phyloP scores from a whole-genome alignment of 2,329 filamentous ascomycete species.

The Talaromyces piceae region DNA sequence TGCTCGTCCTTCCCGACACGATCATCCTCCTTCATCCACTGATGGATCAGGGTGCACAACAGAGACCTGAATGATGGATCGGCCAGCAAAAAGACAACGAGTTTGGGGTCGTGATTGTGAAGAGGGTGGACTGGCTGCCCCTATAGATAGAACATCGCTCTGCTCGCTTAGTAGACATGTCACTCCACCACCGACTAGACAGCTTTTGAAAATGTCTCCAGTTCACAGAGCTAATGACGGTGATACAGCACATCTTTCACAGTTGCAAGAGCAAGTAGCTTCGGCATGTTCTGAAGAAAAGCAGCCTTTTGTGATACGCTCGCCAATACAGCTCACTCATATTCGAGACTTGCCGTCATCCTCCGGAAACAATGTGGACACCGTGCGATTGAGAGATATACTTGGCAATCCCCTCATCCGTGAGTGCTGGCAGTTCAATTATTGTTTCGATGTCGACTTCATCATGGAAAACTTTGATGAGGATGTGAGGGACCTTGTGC shows the following conservation, averaged over 20 bases:
- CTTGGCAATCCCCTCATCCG: conserved; percentile 67
- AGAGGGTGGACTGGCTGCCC: background rate
- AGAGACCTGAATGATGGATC: too few species aligned
- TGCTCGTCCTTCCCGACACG: too few species aligned
- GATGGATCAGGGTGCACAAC: too few species aligned
- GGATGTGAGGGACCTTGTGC: conserved; percentile 46
- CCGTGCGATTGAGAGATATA: conserved; percentile 59
- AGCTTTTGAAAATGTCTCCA: background rate
- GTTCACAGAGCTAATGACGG: background rate
- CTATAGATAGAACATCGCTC: conserved; percentile 10
- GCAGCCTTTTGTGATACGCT: conserved; percentile 35
- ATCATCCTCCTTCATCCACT: too few species aligned
- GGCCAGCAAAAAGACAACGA: conserved; percentile 4
- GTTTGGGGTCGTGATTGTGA: background rate
- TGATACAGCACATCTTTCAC: background rate
- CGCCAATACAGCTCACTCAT: conserved; percentile 64
- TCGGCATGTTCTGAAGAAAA: background rate
- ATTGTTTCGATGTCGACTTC: conserved; percentile 51
- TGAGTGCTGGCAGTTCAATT: conserved; percentile 53
- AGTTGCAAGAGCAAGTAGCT: background rate
- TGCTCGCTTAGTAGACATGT: conserved; percentile 25
- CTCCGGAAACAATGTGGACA: conserved; percentile 54
- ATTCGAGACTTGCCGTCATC: conserved; percentile 56
- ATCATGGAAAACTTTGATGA: conserved; percentile 53
- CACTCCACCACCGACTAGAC: conserved; percentile 17